A percentile compares a stretch with the other conserved stretches of the same genome.
Conservation (phyloP, 306 rosid genomes). For the Amphicarpaea edgeworthii region DNA sequence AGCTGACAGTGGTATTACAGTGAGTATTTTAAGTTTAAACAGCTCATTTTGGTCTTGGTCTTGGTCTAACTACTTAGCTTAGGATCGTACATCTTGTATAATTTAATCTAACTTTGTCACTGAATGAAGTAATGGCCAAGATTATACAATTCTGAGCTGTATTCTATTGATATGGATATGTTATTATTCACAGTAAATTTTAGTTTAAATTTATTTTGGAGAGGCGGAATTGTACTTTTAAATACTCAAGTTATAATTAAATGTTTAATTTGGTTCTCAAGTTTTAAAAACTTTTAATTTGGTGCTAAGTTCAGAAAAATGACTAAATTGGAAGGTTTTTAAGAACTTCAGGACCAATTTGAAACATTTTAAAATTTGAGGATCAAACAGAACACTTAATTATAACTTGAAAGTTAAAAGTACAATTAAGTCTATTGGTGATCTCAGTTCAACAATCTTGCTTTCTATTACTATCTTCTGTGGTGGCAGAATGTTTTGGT, state of each 20-base stretch:
- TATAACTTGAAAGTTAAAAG: too few relatives aligned
- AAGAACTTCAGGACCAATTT: too few relatives aligned
- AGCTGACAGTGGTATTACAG: slow-evolving; percentile 38
- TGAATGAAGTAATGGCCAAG: background rate
- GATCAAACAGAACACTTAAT: too few relatives aligned
- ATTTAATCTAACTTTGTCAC: slow-evolving; percentile 34
- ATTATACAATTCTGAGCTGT: slow-evolving; percentile 17
- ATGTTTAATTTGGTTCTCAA: too few relatives aligned
- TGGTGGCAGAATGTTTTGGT: background rate
- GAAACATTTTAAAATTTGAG: too few relatives aligned
- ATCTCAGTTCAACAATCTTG: background rate
- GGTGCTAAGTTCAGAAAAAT: too few relatives aligned
- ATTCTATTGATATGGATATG: slow-evolving; percentile 3
- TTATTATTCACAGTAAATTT: background rate
- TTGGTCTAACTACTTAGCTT: slow-evolving; percentile 24
- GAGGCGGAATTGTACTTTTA: too few relatives aligned
- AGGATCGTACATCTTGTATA: slow-evolving; percentile 20
- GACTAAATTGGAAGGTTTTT: too few relatives aligned
- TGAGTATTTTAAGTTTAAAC: slow-evolving; percentile 7
- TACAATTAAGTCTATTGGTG: too few relatives aligned
- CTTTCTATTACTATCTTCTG: background rate
- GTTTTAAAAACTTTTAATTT: too few relatives aligned
- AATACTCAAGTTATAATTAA: too few relatives aligned
- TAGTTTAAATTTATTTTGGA: background rate
- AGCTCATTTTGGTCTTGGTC: background rate